phyloP scores from a whole-genome alignment of 1,284 basidiomycete species.

The Trichosporon faecale region DNA sequence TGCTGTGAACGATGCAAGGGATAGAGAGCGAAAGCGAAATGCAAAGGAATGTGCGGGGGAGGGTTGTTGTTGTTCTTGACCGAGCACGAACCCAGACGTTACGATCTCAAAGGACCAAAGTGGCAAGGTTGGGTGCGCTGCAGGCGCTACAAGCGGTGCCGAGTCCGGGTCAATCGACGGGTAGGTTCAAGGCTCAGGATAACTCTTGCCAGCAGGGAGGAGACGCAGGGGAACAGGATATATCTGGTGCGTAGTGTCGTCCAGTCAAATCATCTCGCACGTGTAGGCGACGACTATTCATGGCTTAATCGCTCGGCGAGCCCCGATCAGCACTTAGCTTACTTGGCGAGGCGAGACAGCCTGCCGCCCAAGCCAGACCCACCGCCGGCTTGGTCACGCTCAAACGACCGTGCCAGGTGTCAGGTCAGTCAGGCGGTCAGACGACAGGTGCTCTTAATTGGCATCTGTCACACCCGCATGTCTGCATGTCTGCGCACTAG shows the following conservation, averaged over 20 bases:
- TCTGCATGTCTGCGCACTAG: too few species aligned
- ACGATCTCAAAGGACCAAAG: slow-evolving; percentile 7
- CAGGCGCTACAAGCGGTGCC: not conserved
- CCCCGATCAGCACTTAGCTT: not conserved
- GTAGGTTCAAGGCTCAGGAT: not conserved
- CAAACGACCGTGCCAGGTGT: not conserved
- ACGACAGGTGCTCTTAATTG: not conserved
- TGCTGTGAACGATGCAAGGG: not conserved
- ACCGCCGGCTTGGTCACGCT: not conserved
- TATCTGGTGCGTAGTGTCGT: not conserved
- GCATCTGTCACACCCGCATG: too few species aligned
- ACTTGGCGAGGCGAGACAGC: not conserved
- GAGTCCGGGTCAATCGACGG: not conserved
- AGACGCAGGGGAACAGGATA: not conserved
- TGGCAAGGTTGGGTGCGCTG: not conserved
- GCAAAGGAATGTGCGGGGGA: not conserved
- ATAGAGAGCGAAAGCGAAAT: not conserved
- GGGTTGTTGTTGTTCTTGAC: not conserved
- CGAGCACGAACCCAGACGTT: not conserved
- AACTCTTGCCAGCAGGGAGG: not conserved
- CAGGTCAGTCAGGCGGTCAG: not conserved
- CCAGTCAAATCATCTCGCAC: slow-evolving; percentile 1
- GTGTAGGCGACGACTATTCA: not conserved
- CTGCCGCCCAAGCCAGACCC: too few species aligned
- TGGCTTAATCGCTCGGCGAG: slow-evolving; percentile 1